A percentile compares a stretch with the other conserved stretches of the same genome.
These are phyloP conservation scores for Curvularia lunata DNA, from an alignment of 2,329 filamentous ascomycete species.

Conservation along the genomic window DNA sequence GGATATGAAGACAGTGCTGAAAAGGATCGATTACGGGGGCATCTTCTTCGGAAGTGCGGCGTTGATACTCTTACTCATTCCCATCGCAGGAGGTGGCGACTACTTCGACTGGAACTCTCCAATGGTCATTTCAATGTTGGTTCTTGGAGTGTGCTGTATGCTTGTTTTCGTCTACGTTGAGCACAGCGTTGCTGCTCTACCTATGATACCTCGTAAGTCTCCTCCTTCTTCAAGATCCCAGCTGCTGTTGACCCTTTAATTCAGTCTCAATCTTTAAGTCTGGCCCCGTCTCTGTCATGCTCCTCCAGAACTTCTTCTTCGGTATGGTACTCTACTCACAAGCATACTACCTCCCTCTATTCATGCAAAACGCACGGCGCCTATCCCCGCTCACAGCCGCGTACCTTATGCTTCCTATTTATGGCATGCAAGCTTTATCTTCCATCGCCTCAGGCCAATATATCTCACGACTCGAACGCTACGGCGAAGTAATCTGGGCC, in stretches of 20 bases:
- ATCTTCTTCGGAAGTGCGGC: slow-evolving; percentile 61
- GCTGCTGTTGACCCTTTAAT: neutral
- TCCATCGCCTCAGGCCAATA: slow-evolving; percentile 63
- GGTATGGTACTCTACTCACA: slow-evolving; percentile 65
- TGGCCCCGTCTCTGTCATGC: slow-evolving; percentile 60
- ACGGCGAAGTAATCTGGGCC: slow-evolving; percentile 54
- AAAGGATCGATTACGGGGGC: slow-evolving; percentile 66
- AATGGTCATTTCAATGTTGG: slow-evolving; percentile 66
- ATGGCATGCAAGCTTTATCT: slow-evolving; percentile 33
- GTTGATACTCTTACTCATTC: slow-evolving; percentile 67
- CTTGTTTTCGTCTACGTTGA: slow-evolving; percentile 62
- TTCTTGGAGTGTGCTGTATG: slow-evolving; percentile 56
- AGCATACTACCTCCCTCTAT: slow-evolving; percentile 67
- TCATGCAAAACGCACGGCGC: slow-evolving; percentile 64
- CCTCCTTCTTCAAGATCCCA: neutral
- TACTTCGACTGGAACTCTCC: slow-evolving; percentile 64
- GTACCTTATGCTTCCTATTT: slow-evolving; percentile 55
- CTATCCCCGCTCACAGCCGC: slow-evolving; percentile 58
- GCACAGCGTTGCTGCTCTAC: slow-evolving; percentile 61
- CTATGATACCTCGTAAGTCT: slow-evolving; percentile 62
- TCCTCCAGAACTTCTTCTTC: slow-evolving; percentile 66
- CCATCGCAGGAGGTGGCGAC: slow-evolving; percentile 65
- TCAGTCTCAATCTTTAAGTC: slow-evolving; percentile 62
- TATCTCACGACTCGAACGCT: slow-evolving; percentile 63
- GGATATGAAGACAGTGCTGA: slow-evolving; percentile 52